These are phyloP conservation scores for Leersia perrieri DNA, from an alignment of 176 grass and related monocot species.

Conservation along the genomic window DNA sequence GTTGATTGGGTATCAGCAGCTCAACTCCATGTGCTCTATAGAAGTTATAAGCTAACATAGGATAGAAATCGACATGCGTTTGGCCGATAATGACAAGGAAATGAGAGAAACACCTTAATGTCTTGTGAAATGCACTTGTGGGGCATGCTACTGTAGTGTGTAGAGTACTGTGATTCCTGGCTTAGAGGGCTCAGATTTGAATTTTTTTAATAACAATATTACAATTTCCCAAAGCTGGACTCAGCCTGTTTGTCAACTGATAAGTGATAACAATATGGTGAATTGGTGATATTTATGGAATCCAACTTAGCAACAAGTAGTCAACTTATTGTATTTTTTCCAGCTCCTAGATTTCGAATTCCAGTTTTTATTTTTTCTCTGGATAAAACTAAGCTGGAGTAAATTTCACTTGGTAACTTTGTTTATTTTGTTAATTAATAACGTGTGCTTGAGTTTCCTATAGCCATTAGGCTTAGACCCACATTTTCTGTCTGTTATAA, in stretches of 20 bases:
- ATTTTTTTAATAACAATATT: neutral
- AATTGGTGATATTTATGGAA: neutral
- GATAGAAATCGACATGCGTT: neutral
- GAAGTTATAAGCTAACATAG: neutral
- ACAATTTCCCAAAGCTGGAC: neutral
- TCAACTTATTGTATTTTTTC: slow-evolving; percentile 3
- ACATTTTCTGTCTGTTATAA: too few species aligned
- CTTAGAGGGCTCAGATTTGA: neutral
- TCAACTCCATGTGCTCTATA: neutral
- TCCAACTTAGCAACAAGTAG: neutral
- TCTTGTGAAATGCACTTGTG: neutral
- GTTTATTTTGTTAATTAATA: neutral
- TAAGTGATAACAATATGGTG: neutral
- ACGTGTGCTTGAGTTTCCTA: neutral
- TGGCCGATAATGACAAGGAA: neutral
- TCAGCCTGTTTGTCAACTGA: neutral
- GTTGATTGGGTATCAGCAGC: neutral
- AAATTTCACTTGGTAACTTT: neutral
- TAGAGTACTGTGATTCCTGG: neutral
- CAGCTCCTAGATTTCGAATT: neutral
- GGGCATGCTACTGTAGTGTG: neutral
- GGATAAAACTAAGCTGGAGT: neutral
- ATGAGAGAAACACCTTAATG: neutral
- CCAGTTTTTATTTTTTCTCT: neutral
- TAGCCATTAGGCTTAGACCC: neutral